Conservation (phyloP, 371 early-diverging fungal genomes). For the Nematocida sp. region DNA sequence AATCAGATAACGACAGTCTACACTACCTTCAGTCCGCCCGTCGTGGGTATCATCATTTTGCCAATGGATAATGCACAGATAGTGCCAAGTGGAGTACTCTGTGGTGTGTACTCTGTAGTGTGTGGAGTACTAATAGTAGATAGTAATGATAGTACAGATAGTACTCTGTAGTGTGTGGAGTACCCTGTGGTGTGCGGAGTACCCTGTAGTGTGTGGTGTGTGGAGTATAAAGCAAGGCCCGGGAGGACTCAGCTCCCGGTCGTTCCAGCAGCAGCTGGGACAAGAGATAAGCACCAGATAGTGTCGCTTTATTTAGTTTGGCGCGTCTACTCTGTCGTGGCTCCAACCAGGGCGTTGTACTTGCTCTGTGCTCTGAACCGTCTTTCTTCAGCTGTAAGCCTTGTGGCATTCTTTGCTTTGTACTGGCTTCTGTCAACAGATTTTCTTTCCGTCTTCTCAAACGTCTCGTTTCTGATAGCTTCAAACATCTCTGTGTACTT, state of each 20-base stretch:
- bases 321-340: neutral
- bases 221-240: too few relatives aligned
- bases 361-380: constrained; percentile 55
- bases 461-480: constrained; percentile 49
- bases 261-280: too few relatives aligned
- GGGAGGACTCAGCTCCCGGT: too few relatives aligned
- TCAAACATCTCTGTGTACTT: constrained; percentile 84
- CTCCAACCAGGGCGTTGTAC: constrained; percentile 30
- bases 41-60: constrained; percentile 47
- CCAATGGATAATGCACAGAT: constrained; percentile 10
- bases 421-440: constrained; percentile 54
- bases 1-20: constrained; percentile 51
- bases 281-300: too few relatives aligned
- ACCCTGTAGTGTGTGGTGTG: too few relatives aligned
- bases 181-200: too few relatives aligned
- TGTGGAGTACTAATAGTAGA: too few relatives aligned
- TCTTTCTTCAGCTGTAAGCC: constrained; percentile 59
- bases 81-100: too few relatives aligned
- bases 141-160: too few relatives aligned
- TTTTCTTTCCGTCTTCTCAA: constrained; percentile 51
- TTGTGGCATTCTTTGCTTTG: constrained; percentile 53
- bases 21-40: constrained; percentile 56
- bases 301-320: too few relatives aligned
- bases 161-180: too few relatives aligned
- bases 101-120: too few relatives aligned